Percentiles rank a stretch among this genome's conserved stretches.
These are phyloP conservation scores for Colletotrichum lini DNA, from an alignment of 2,329 filamentous ascomycete species.

Conservation along the genomic window DNA sequence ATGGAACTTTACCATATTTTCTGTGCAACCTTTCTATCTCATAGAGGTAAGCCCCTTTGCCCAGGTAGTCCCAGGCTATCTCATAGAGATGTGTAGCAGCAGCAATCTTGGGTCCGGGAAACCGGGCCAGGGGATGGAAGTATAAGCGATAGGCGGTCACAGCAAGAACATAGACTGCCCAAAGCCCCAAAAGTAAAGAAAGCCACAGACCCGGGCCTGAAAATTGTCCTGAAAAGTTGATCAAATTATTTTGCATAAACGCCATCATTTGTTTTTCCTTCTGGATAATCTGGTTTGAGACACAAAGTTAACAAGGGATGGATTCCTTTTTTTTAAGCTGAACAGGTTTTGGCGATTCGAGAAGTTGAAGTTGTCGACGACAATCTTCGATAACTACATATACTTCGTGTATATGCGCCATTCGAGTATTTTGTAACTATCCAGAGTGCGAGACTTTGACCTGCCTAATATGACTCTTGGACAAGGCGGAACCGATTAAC, in stretches of 20 bases:
- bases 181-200: background rate
- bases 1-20: conserved; percentile 24
- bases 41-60: conserved; percentile 8
- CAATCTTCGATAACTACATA: too few relatives aligned
- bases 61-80: conserved; percentile 21
- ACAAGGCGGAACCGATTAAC: too few relatives aligned
- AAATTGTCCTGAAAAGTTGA: background rate
- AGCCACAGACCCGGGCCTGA: background rate
- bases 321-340: too few relatives aligned
- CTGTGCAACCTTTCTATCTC: conserved; percentile 36
- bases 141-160: conserved; percentile 43
- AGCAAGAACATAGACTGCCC: background rate
- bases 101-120: conserved; percentile 46
- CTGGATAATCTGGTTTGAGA: too few relatives aligned
- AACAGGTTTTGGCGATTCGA: too few relatives aligned
- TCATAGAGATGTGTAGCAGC: conserved; percentile 39
- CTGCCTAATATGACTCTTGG: too few relatives aligned
- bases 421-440: too few relatives aligned
- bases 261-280: background rate
- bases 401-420: too few relatives aligned
- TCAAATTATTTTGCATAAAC: background rate
- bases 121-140: conserved; percentile 43
- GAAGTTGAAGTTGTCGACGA: too few relatives aligned
- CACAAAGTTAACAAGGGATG: too few relatives aligned
- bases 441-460: too few relatives aligned